Evolutionary conservation across 768 basidiomycete species (phyloP).

Genomic region (Rhizopogon roseolus): DNA sequence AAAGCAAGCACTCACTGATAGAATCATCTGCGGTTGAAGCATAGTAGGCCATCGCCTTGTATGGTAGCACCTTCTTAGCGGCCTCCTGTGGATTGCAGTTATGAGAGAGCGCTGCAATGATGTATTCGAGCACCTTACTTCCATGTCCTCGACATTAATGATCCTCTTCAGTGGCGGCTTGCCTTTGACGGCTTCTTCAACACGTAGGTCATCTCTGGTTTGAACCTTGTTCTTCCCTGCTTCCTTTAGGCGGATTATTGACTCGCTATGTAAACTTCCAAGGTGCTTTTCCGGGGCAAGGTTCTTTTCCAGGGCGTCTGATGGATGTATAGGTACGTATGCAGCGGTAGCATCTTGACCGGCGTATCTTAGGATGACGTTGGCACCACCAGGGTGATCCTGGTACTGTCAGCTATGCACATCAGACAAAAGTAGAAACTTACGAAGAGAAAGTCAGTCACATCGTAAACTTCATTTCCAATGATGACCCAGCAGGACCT

Average conservation of each 20-base stretch:
- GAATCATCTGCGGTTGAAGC: slow-evolving; percentile 85
- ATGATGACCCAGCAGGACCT: slow-evolving; percentile 88
- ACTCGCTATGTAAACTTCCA: slow-evolving; percentile 52
- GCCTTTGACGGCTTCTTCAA: slow-evolving; percentile 52
- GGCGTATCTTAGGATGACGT: slow-evolving; percentile 78
- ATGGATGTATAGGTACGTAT: slow-evolving; percentile 82
- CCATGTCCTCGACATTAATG: slow-evolving; percentile 76
- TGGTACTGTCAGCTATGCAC: slow-evolving; percentile 19
- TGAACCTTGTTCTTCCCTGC: slow-evolving; percentile 38
- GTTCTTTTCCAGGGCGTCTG: slow-evolving; percentile 71
- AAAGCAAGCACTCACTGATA: slow-evolving; percentile 47
- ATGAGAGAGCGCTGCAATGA: neutral
- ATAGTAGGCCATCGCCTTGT: slow-evolving; percentile 81
- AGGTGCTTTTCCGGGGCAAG: slow-evolving; percentile 69
- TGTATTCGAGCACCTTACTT: slow-evolving; percentile 40
- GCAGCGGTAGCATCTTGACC: slow-evolving; percentile 79
- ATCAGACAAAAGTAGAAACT: slow-evolving; percentile 4
- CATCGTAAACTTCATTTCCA: slow-evolving; percentile 77
- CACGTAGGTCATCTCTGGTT: slow-evolving; percentile 67
- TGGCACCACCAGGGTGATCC: slow-evolving; percentile 80
- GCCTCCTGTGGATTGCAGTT: slow-evolving; percentile 41
- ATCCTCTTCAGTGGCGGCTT: slow-evolving; percentile 68
- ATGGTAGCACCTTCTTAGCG: slow-evolving; percentile 66
- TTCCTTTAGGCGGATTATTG: slow-evolving; percentile 32
- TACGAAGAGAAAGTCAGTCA: slow-evolving; percentile 72